A percentile compares a stretch with the other conserved stretches of the same genome.
Conservation (phyloP, 176 grass and related monocot genomes). For the Oryza brachyantha region DNA sequence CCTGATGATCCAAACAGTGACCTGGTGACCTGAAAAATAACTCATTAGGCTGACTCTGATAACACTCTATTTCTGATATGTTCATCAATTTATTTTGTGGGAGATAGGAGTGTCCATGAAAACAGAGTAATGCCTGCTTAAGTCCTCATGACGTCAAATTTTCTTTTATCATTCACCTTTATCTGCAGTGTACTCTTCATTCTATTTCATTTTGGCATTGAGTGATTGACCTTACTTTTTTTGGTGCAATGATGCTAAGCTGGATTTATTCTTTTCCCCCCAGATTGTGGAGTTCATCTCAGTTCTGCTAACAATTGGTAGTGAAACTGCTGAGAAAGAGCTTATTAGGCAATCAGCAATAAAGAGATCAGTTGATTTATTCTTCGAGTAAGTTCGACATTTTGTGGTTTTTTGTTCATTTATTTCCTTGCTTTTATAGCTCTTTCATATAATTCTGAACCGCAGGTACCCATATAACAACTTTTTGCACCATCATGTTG, state of each 20-base stretch:
- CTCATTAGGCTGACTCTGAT: background rate
- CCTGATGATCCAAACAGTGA: background rate
- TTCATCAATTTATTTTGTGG: constrained; percentile 4
- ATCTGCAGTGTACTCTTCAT: constrained; percentile 1
- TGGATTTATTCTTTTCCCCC: background rate
- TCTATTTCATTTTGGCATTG: constrained; percentile 7
- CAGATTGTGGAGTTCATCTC: constrained; percentile 99
- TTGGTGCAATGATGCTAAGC: constrained; percentile 5
- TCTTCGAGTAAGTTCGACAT: constrained; percentile 79
- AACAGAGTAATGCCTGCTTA: background rate
- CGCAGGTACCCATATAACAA: constrained; percentile 94
- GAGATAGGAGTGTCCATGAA: background rate
- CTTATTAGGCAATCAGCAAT: constrained; percentile 78
- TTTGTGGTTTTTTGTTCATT: constrained; percentile 1
- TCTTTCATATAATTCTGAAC: constrained; percentile 33
- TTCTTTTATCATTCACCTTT: background rate
- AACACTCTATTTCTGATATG: background rate
- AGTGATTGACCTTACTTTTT: constrained; percentile 24
- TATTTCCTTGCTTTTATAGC: background rate
- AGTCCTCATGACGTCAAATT: background rate
- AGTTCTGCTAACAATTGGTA: constrained; percentile 89
- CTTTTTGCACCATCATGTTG: constrained; percentile 95
- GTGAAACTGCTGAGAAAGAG: constrained; percentile 87
- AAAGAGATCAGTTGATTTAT: constrained; percentile 71
- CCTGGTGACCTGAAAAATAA: background rate